A percentile compares a stretch with the other conserved stretches of the same genome.
These are phyloP conservation scores for Umbilicaria muhlenbergii DNA, from an alignment of 495 filamentous ascomycete species.

Conservation along the genomic window DNA sequence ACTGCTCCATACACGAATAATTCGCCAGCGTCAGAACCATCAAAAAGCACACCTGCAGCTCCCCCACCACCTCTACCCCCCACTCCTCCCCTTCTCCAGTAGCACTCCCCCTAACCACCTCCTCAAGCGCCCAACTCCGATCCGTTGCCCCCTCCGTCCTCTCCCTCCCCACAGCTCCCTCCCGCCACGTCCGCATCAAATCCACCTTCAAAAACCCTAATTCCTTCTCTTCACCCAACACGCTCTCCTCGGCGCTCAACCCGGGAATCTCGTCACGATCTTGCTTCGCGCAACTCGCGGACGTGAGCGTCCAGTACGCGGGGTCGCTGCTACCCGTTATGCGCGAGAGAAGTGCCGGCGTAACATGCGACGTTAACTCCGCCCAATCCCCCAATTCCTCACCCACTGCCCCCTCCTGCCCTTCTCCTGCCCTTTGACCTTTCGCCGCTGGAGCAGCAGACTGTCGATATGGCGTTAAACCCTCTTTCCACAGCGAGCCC, in stretches of 20 bases:
- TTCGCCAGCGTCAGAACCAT: constrained; percentile 71
- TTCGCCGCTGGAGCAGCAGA: not conserved
- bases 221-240: constrained; percentile 22
- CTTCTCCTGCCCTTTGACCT: constrained; percentile 8
- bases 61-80: constrained; percentile 49
- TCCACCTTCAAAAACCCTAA: constrained; percentile 32
- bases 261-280: constrained; percentile 38
- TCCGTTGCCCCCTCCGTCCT: constrained; percentile 58
- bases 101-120: constrained; percentile 29
- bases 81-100: constrained; percentile 16
- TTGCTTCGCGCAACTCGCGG: constrained; percentile 26
- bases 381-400: constrained; percentile 22
- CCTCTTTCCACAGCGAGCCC: constrained; percentile 24
- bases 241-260: constrained; percentile 14
- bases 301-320: constrained; percentile 29
- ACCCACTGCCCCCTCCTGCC: constrained; percentile 18
- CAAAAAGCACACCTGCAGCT: constrained; percentile 74
- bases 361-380: constrained; percentile 25
- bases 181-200: constrained; percentile 48
- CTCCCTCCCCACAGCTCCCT: constrained; percentile 52
- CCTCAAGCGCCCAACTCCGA: constrained; percentile 49
- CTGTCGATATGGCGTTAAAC: constrained; percentile 16
- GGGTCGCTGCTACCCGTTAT: constrained; percentile 21
- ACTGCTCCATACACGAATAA: constrained; percentile 74
- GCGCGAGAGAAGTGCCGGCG: constrained; percentile 21